phyloP scores from a whole-genome alignment of 139 green algal species.

The Ostreobium quekettii region DNA sequence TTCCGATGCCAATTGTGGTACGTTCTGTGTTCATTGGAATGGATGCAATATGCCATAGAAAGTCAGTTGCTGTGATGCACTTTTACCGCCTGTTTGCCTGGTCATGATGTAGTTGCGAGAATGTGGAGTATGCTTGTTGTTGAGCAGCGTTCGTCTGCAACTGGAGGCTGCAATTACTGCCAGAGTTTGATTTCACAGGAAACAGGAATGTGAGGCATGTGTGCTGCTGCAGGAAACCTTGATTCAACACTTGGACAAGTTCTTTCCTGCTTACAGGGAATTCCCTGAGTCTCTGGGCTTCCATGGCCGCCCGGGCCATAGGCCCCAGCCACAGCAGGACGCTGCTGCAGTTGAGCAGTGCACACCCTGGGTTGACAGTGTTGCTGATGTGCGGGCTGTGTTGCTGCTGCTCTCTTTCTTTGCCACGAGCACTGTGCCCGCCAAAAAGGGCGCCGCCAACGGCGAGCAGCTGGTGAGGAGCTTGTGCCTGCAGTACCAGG shows the following conservation, averaged over 20 bases:
- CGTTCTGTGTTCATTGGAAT: too few species aligned
- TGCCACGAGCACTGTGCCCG: too few species aligned
- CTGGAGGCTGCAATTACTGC: too few species aligned
- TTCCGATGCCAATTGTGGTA: too few species aligned
- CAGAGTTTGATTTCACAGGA: slow-evolving; percentile 2
- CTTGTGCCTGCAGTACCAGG: not conserved
- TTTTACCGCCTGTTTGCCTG: too few species aligned
- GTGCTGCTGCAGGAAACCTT: not conserved
- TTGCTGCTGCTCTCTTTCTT: slow-evolving; percentile 16
- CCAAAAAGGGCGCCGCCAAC: slow-evolving; percentile 1
- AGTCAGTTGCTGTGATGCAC: too few species aligned
- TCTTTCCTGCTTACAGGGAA: slow-evolving; percentile 10
- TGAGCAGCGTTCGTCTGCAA: too few species aligned
- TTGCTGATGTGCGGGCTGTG: slow-evolving; percentile 15
- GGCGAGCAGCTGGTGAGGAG: not conserved
- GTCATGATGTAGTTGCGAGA: too few species aligned
- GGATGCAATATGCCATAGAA: too few species aligned
- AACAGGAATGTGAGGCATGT: not conserved
- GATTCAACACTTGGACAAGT: slow-evolving; percentile 12
- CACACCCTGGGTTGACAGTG: slow-evolving; percentile 16
- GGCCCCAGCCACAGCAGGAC: too few species aligned
- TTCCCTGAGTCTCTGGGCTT: slow-evolving; percentile 1
- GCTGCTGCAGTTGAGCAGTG: too few species aligned
- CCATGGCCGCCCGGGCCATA: slow-evolving; percentile 13
- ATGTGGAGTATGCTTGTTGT: too few species aligned